Evolutionary conservation across 1,284 basidiomycete genomes (phyloP).

Genomic region (Leucoagaricus sp.): DNA sequence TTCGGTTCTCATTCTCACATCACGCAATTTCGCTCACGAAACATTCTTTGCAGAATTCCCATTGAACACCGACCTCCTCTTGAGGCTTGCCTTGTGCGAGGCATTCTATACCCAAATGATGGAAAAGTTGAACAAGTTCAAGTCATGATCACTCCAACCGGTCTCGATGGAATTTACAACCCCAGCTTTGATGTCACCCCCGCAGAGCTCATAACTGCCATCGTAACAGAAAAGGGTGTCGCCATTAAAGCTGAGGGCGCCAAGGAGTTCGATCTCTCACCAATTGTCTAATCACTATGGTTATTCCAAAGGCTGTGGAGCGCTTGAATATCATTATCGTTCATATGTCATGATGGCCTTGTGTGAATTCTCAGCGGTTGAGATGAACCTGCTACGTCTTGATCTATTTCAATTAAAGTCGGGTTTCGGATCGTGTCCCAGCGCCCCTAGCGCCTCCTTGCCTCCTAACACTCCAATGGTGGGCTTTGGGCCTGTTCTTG

Average conservation of each 20-base stretch:
- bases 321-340: not conserved
- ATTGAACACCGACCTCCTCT: conserved; percentile 88
- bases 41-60: conserved; percentile 65
- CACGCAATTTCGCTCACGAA: not conserved
- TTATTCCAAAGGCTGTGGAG: not conserved
- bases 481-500: not conserved
- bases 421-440: too few relatives aligned
- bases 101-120: conserved; percentile 61
- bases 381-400: too few relatives aligned
- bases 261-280: conserved; percentile 53
- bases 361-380: too few relatives aligned
- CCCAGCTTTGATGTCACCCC: conserved; percentile 95
- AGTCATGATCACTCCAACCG: conserved; percentile 75
- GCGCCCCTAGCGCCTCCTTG: not conserved
- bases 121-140: conserved; percentile 58
- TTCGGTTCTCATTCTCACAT: conserved; percentile 12
- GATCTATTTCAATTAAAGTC: too few relatives aligned
- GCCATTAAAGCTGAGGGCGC: conserved; percentile 61
- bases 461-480: not conserved
- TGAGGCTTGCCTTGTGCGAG: conserved; percentile 87
- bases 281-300: conserved; percentile 40
- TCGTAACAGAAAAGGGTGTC: conserved; percentile 89
- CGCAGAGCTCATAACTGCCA: conserved; percentile 79
- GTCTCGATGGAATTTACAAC: conserved; percentile 77
- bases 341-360: not conserved